phyloP scores from a whole-genome alignment of 352 stramenopile species.

The Phytophthora tubulina region DNA sequence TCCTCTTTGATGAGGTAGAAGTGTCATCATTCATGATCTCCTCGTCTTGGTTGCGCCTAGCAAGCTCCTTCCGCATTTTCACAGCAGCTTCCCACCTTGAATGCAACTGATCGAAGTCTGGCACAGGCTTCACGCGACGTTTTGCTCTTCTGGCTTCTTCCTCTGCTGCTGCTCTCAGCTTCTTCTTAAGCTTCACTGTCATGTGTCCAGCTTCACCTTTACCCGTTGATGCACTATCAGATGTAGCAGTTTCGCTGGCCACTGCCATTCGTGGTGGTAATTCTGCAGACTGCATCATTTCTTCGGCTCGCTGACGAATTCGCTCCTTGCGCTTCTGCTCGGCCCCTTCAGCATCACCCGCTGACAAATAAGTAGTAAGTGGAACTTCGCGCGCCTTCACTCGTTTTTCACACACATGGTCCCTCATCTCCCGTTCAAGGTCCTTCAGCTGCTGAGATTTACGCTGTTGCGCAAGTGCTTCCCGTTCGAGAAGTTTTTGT shows the following conservation, averaged over 20 bases:
- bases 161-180: constrained; percentile 52
- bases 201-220: constrained; percentile 19
- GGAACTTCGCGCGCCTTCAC: constrained; percentile 64
- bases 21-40: constrained; percentile 6
- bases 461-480: constrained; percentile 48
- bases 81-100: constrained; percentile 59
- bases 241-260: constrained; percentile 24
- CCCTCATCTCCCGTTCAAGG: constrained; percentile 48
- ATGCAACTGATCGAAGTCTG: constrained; percentile 73
- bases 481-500: constrained; percentile 61
- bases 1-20: constrained; percentile 11
- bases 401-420: constrained; percentile 50
- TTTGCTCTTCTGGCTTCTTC: constrained; percentile 42
- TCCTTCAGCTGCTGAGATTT: constrained; percentile 53
- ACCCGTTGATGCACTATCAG: not conserved
- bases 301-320: constrained; percentile 57
- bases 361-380: constrained; percentile 56
- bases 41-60: constrained; percentile 28
- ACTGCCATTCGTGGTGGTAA: constrained; percentile 65
- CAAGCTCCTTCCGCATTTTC: constrained; percentile 45
- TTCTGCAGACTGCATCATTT: constrained; percentile 51
- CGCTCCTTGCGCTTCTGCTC: constrained; percentile 63
- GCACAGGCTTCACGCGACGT: constrained; percentile 59
- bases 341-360: constrained; percentile 22
- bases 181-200: constrained; percentile 64